A percentile compares a stretch with the other conserved stretches of the same genome.
phyloP scores from a whole-genome alignment of 768 basidiomycete species.

The Amanita pallidorosea region DNA sequence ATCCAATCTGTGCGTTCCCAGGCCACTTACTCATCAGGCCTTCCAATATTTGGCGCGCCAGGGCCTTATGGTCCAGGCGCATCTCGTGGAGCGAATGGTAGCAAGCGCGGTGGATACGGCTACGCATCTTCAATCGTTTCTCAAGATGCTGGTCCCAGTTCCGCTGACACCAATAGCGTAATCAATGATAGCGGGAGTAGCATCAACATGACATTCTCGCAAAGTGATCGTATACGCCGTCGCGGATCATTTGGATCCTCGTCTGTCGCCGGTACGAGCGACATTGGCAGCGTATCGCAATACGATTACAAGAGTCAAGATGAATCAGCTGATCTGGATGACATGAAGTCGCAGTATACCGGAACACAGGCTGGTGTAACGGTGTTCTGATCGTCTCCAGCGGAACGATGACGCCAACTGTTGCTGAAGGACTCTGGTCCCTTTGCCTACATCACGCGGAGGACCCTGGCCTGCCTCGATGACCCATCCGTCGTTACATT shows the following conservation, averaged over 20 bases:
- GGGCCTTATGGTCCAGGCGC: conserved; percentile 62
- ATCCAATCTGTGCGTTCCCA: conserved; percentile 94
- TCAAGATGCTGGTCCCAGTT: conserved; percentile 70
- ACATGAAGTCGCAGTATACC: conserved; percentile 83
- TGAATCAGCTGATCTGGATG: conserved; percentile 67
- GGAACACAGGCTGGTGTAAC: conserved; percentile 81
- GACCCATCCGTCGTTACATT: neutral
- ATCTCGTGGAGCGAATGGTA: conserved; percentile 50
- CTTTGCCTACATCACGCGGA: neutral
- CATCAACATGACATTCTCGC: conserved; percentile 69
- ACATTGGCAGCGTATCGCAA: conserved; percentile 68
- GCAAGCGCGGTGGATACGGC: conserved; percentile 68
- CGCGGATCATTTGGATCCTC: conserved; percentile 62
- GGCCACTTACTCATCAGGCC: conserved; percentile 87
- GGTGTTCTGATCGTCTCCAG: conserved; percentile 52
- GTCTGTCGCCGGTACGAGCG: conserved; percentile 64
- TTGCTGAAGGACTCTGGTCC: conserved; percentile 1
- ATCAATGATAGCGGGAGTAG: conserved; percentile 38
- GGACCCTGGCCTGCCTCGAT: neutral
- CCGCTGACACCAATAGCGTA: conserved; percentile 52
- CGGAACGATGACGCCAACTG: neutral
- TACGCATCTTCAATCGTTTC: conserved; percentile 92
- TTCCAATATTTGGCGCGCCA: conserved; percentile 71
- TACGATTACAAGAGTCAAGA: conserved; percentile 89
- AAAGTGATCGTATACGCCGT: conserved; percentile 80